phyloP scores from a whole-genome alignment of 495 filamentous ascomycete species.

The Talaromyces proteolyticus region DNA sequence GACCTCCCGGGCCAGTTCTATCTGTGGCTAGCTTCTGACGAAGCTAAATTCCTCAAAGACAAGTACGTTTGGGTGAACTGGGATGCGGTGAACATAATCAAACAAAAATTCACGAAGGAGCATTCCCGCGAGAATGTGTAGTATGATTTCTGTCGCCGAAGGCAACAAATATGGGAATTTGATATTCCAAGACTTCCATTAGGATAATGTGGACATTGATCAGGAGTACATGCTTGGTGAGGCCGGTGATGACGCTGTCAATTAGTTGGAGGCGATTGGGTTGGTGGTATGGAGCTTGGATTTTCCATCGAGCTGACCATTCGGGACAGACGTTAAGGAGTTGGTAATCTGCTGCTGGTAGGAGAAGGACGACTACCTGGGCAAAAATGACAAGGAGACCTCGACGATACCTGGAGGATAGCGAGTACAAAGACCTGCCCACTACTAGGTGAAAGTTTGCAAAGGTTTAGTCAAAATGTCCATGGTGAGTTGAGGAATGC shows the following conservation, averaged over 20 bases:
- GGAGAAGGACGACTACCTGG: background rate
- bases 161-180: background rate
- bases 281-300: background rate
- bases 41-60: slow-evolving; percentile 36
- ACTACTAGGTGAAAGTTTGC: no score
- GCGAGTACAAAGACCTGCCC: background rate
- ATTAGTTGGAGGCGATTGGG: background rate
- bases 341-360: background rate
- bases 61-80: slow-evolving; percentile 39
- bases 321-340: background rate
- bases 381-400: background rate
- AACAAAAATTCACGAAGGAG: background rate
- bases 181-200: background rate
- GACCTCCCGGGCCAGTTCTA: slow-evolving; percentile 10
- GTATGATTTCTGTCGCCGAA: background rate
- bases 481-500: no score
- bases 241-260: background rate
- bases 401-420: background rate
- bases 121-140: background rate
- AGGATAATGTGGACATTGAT: background rate
- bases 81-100: slow-evolving; percentile 38
- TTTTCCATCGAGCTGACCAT: background rate
- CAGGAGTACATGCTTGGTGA: background rate
- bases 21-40: slow-evolving; percentile 32
- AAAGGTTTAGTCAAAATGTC: no score